These are phyloP conservation scores for Cryptosporidium ubiquitum DNA, from an alignment of 169 alveolate genomes.

Conservation along the genomic window DNA sequence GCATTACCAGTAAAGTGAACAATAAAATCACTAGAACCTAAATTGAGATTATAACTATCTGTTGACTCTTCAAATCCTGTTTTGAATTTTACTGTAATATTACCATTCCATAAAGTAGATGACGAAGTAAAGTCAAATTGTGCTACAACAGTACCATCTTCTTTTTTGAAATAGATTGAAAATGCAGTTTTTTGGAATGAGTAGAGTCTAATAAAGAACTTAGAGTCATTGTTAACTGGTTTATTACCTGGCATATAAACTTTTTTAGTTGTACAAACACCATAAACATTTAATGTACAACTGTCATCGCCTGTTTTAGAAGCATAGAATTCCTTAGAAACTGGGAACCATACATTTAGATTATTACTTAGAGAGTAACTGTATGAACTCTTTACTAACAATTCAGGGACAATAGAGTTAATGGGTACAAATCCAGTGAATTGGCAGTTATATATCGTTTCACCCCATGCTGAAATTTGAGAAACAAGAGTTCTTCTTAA, in stretches of 20 bases:
- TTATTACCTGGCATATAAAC: slow-evolving; percentile 67
- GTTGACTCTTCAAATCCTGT: slow-evolving; percentile 10
- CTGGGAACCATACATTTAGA: slow-evolving; percentile 18
- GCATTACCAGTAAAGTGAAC: slow-evolving; percentile 1
- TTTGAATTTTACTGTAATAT: background rate
- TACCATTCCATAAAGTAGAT: slow-evolving; percentile 21
- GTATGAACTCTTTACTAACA: slow-evolving; percentile 47
- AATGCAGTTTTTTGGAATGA: slow-evolving; percentile 20
- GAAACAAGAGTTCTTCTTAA: slow-evolving; percentile 21
- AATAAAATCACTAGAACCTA: background rate
- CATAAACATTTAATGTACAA: slow-evolving; percentile 44
- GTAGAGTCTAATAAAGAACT: slow-evolving; percentile 7
- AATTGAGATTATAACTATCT: background rate
- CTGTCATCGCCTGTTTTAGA: slow-evolving; percentile 11
- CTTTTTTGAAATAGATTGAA: slow-evolving; percentile 14
- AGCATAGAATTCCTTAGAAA: background rate
- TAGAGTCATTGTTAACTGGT: slow-evolving; percentile 9
- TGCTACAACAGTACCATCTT: slow-evolving; percentile 36
- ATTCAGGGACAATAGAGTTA: slow-evolving; percentile 36
- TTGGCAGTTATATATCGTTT: background rate
- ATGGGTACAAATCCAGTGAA: background rate
- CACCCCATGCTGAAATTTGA: slow-evolving; percentile 40
- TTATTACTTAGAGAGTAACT: background rate
- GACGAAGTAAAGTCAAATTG: slow-evolving; percentile 11
- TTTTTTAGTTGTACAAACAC: slow-evolving; percentile 24